A percentile compares a stretch with the other conserved stretches of the same genome.
Evolutionary conservation across 2,329 filamentous ascomycete genomes (phyloP).

Genomic region (Claviceps cyperi): DNA sequence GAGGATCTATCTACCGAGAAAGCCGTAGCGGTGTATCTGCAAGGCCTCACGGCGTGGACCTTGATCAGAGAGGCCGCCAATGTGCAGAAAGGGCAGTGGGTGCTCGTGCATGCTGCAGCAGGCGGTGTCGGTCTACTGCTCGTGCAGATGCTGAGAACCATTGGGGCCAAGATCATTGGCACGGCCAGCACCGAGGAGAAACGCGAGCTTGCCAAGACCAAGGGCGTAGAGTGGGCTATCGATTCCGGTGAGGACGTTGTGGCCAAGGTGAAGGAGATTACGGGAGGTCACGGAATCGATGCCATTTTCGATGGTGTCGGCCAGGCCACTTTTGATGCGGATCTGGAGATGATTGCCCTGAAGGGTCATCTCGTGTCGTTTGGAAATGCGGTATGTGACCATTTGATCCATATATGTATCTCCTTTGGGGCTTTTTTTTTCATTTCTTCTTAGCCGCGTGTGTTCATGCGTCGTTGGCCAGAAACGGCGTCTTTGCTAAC

Average conservation of each 20-base stretch:
- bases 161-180: slow-evolving; percentile 67
- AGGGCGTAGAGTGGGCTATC: slow-evolving; percentile 59
- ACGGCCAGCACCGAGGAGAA: slow-evolving; percentile 65
- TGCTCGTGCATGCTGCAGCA: slow-evolving; percentile 73
- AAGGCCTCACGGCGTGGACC: slow-evolving; percentile 71
- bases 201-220: slow-evolving; percentile 49
- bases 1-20: slow-evolving; percentile 42
- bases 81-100: slow-evolving; percentile 64
- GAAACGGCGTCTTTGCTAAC: too few species aligned
- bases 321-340: slow-evolving; percentile 68
- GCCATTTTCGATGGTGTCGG: slow-evolving; percentile 81
- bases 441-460: slow-evolving; percentile 4
- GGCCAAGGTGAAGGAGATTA: slow-evolving; percentile 50
- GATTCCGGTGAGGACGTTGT: slow-evolving; percentile 51
- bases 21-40: slow-evolving; percentile 57
- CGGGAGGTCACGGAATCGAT: slow-evolving; percentile 54
- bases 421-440: not conserved
- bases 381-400: slow-evolving; percentile 54
- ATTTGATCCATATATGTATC: not conserved
- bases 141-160: slow-evolving; percentile 54
- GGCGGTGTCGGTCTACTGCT: slow-evolving; percentile 68
- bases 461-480: too few species aligned
- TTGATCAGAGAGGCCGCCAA: slow-evolving; percentile 63
- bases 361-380: slow-evolving; percentile 70
- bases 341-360: slow-evolving; percentile 55